Conservation (phyloP, 2,329 filamentous ascomycete species). For the Ceratocystis alfenasii region DNA sequence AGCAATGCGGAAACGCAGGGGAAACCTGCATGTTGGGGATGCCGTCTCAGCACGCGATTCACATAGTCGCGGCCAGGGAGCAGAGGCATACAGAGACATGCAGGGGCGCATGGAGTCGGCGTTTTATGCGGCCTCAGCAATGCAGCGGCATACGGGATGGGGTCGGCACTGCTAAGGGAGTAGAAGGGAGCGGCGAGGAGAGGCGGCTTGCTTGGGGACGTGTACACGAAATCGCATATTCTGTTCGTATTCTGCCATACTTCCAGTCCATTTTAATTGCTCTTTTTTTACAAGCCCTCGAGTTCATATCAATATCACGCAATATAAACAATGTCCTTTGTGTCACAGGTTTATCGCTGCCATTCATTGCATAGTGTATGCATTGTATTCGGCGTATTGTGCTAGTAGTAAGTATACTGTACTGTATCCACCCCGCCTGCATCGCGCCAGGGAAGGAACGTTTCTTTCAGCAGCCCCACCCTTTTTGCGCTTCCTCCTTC, state of each 20-base stretch:
- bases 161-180: background rate
- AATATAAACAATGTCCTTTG: background rate
- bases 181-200: background rate
- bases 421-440: background rate
- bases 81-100: slow-evolving; percentile 42
- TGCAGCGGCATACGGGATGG: slow-evolving; percentile 12
- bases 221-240: too few relatives aligned
- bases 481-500: background rate
- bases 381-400: background rate
- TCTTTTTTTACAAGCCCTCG: background rate
- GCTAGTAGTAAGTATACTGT: background rate
- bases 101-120: slow-evolving; percentile 42
- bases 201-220: background rate
- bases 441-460: background rate
- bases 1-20: slow-evolving; percentile 45
- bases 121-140: background rate
- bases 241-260: background rate
- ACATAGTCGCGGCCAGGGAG: slow-evolving; percentile 37
- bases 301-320: background rate
- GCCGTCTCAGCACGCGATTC: slow-evolving; percentile 29
- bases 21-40: slow-evolving; percentile 42
- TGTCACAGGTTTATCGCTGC: background rate
- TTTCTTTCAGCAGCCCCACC: slow-evolving; percentile 4
- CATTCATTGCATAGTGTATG: too few relatives aligned
- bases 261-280: background rate